phyloP scores from a whole-genome alignment of 805 yeast species.

The Candida saitoana region DNA sequence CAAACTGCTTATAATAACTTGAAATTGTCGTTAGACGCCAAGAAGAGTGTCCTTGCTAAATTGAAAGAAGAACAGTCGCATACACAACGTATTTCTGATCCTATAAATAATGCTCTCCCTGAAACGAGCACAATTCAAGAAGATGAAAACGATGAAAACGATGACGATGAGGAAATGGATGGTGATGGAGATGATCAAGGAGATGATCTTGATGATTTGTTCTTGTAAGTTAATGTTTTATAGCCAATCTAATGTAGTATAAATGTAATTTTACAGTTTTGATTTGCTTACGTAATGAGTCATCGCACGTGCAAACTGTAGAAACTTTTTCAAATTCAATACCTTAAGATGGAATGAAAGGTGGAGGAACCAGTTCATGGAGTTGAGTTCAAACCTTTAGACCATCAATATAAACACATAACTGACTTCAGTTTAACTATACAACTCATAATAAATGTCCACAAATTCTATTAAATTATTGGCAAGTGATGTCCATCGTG shows the following conservation, averaged over 20 bases:
- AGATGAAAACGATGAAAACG: slow-evolving; percentile 25
- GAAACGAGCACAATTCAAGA: slow-evolving; percentile 31
- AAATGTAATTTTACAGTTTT: slow-evolving; percentile 1
- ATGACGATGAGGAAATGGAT: slow-evolving; percentile 18
- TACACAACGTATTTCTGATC: slow-evolving; percentile 20
- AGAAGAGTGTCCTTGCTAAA: slow-evolving; percentile 57
- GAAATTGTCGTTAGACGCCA: slow-evolving; percentile 76
- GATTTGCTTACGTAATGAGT: slow-evolving; percentile 1
- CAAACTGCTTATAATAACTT: slow-evolving; percentile 74
- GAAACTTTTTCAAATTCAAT: slow-evolving; percentile 1
- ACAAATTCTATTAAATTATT: slow-evolving; percentile 54
- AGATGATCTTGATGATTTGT: slow-evolving; percentile 40
- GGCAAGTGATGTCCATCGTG: slow-evolving; percentile 78
- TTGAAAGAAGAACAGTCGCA: slow-evolving; percentile 24
- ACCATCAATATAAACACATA: no score
- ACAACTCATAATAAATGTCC: no score
- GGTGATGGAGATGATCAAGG: slow-evolving; percentile 10
- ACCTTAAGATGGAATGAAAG: slow-evolving; percentile 1
- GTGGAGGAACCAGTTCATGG: background rate
- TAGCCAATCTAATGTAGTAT: background rate
- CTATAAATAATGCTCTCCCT: slow-evolving; percentile 14
- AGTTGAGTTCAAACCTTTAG: background rate
- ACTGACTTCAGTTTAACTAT: no score
- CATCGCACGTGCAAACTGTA: slow-evolving; percentile 5
- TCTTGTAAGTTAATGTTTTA: slow-evolving; percentile 8